Conservation (phyloP, 139 green algal genomes). For the Parachlorella kessleri region DNA sequence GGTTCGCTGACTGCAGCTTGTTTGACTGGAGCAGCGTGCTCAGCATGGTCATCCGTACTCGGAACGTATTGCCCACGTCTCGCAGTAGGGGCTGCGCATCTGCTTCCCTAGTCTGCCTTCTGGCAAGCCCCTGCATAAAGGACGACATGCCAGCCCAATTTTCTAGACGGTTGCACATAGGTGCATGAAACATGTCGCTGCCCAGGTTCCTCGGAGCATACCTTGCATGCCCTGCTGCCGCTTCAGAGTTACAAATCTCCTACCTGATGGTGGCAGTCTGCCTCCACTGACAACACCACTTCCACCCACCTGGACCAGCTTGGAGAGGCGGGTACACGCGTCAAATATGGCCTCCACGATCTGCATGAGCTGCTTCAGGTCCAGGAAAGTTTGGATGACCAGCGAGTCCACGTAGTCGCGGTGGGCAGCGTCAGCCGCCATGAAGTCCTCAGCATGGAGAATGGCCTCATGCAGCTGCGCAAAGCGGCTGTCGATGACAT, state of each 20-base stretch:
- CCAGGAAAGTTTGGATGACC: constrained; percentile 71
- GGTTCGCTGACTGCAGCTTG: constrained; percentile 50
- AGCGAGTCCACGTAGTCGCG: constrained; percentile 39
- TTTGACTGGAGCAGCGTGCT: constrained; percentile 56
- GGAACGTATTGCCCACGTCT: constrained; percentile 4
- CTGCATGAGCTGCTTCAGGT: constrained; percentile 43
- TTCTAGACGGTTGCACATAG: neutral
- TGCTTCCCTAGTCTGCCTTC: constrained; percentile 1
- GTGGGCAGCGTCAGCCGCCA: constrained; percentile 68
- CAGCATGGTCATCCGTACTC: constrained; percentile 31
- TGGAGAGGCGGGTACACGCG: constrained; percentile 47
- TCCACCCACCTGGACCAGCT: constrained; percentile 29
- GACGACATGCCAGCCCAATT: neutral
- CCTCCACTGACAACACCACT: no score
- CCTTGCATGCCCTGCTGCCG: no score
- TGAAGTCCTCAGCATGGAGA: constrained; percentile 66
- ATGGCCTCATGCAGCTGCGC: constrained; percentile 54
- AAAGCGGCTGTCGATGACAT: constrained; percentile 82
- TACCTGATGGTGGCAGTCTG: no score
- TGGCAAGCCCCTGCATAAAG: neutral
- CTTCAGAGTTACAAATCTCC: no score
- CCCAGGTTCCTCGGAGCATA: no score
- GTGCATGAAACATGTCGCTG: neutral
- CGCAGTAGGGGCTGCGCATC: constrained; percentile 11
- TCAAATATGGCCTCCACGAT: constrained; percentile 68